Evolutionary conservation across 495 filamentous ascomycete species (phyloP), one percentile per base, ranked within the genome.

Genomic region (Lepidopterella palustris): DNA sequence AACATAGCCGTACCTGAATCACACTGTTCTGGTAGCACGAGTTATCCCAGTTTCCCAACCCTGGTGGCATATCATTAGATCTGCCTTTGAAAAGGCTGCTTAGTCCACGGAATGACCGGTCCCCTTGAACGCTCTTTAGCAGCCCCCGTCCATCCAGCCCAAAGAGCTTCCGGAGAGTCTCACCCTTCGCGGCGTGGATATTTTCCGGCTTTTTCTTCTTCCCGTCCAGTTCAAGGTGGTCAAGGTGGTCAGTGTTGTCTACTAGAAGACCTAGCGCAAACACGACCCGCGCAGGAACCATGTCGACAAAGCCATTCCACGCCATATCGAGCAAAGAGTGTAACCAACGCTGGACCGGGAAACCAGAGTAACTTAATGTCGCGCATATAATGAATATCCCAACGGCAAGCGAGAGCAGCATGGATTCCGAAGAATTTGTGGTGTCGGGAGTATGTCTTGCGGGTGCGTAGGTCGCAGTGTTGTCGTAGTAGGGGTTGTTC

Each of bases 11-110:
- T 55, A 54, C 51, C 51, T 73, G 75, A 20, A 97, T 83, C 20
- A 97, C 87, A 61, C 92, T 96, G 70, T 99, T 99, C 75, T 97
- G 92, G 69, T 93, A 99, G 72, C 95, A 99, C 0, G 90, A 95
- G 67, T 96, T 96, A 72, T 95, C 85, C 76, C 82, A 86, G 68
- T 99, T 99, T 18, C 89, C 89, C 28, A 97, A 72, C 0, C 95
- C 93, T 4, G 90, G 80, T 1, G 89, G 89, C 26, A 71, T 62
- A 31, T 71, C 71, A 15, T 74, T 72, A 21, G 68, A 72, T 45
- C 52, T 67, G 35, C 76, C 72, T 18, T 79, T 69, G 5, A 78
- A 61, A 0, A 76, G 71, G 45, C 61, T 73, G 32, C 77, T 73
- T 29, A 82, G 53, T 3, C 72, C 71, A 51, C 80, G 68, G 11